Percentiles rank a stretch among this genome's conserved stretches.
These are phyloP conservation scores for Aspergillus carbonarius DNA, from an alignment of 2,329 filamentous ascomycete genomes.

Conservation along the genomic window DNA sequence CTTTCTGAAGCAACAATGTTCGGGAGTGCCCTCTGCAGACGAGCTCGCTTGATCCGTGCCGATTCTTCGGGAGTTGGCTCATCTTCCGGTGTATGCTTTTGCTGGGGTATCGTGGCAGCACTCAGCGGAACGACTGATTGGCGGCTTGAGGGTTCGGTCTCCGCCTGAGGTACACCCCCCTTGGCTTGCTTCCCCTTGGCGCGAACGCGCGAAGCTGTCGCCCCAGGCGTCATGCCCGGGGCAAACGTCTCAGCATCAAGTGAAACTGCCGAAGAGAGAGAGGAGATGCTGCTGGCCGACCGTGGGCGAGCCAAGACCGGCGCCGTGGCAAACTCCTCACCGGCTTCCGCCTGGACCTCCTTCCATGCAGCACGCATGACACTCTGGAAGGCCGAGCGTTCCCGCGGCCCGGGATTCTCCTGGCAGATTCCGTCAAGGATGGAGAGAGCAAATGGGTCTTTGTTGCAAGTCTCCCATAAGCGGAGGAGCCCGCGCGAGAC, in stretches of 20 bases:
- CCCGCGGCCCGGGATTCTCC: constrained; percentile 25
- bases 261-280: constrained; percentile 42
- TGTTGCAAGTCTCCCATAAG: constrained; percentile 28
- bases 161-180: constrained; percentile 26
- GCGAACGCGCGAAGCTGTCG: constrained; percentile 16
- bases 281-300: constrained; percentile 35
- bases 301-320: constrained; percentile 19
- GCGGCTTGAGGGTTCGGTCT: constrained; percentile 13
- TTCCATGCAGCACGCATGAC: constrained; percentile 31
- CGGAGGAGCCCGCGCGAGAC: constrained; percentile 30
- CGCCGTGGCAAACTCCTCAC: constrained; percentile 2
- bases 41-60: constrained; percentile 27
- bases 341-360: constrained; percentile 7
- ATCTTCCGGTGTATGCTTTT: constrained; percentile 30
- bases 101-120: constrained; percentile 24
- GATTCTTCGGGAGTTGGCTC: constrained; percentile 29
- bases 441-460: constrained; percentile 34
- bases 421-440: constrained; percentile 31
- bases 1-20: constrained; percentile 25
- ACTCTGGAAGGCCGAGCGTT: constrained; percentile 31
- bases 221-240: constrained; percentile 21
- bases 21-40: constrained; percentile 22
- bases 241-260: constrained; percentile 34
- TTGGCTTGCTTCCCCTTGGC: constrained; percentile 26
- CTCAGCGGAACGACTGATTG: constrained; percentile 22